Conservation (phyloP, 2,329 filamentous ascomycete species). For the Colletotrichum camelliae region DNA sequence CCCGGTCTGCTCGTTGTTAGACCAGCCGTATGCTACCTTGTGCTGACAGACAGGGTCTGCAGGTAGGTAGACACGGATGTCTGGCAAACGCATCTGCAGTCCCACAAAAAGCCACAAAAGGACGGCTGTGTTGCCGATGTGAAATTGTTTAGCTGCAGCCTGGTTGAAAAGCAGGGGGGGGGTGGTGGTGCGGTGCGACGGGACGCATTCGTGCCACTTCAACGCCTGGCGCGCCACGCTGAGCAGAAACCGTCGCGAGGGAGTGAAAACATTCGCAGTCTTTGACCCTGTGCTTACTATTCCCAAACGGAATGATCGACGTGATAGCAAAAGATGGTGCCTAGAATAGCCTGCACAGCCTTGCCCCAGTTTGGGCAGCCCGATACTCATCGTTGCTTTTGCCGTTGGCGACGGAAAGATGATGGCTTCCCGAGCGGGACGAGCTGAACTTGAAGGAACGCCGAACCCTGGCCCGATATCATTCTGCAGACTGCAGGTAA, state of each 20-base stretch:
- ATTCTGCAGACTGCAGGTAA: background rate
- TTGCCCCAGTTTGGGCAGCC: background rate
- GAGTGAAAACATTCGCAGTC: background rate
- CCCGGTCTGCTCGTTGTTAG: background rate
- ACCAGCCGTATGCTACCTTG: background rate
- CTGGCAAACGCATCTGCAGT: background rate
- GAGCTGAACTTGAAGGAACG: background rate
- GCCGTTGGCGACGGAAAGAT: background rate
- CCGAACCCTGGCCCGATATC: background rate
- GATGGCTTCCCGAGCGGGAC: background rate
- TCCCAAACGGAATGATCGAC: background rate
- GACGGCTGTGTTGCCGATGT: background rate
- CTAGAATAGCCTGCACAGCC: background rate
- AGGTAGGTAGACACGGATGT: background rate
- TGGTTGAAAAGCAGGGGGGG: background rate
- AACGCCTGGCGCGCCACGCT: background rate
- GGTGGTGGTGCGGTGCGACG: background rate
- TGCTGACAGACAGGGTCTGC: background rate
- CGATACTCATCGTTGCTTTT: background rate
- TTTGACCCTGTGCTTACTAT: background rate
- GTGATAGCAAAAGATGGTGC: background rate
- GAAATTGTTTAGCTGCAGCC: background rate
- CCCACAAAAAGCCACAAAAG: background rate
- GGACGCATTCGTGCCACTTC: background rate
- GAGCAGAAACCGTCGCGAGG: background rate